Evolutionary conservation across 2,329 filamentous ascomycete genomes (phyloP).

Genomic region (Anisogramma anomala): DNA sequence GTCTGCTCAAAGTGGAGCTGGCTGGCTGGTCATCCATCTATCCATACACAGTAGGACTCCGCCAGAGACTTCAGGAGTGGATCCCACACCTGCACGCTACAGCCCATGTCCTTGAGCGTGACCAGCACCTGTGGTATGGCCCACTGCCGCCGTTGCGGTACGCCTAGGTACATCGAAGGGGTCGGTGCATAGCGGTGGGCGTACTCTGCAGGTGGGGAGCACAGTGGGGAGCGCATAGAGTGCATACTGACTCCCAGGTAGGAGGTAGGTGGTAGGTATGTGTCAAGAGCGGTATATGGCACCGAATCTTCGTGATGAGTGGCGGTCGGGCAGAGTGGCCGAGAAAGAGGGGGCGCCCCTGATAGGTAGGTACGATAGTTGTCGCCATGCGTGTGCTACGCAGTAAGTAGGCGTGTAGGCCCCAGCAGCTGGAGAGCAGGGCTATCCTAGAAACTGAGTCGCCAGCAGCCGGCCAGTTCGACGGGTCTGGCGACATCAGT

Average conservation of each 20-base stretch:
- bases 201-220: too few relatives aligned
- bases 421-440: not conserved
- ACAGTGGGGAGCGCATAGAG: too few relatives aligned
- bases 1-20: not conserved
- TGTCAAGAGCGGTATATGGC: too few relatives aligned
- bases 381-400: too few relatives aligned
- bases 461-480: not conserved
- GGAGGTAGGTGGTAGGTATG: too few relatives aligned
- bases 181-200: not conserved
- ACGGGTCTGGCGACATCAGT: slow-evolving; percentile 7
- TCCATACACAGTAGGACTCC: not conserved
- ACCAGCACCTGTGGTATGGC: not conserved
- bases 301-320: too few relatives aligned
- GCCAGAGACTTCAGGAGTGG: too few relatives aligned
- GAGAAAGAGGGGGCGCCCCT: too few relatives aligned
- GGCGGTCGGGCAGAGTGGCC: too few relatives aligned
- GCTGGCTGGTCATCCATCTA: not conserved
- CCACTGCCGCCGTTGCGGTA: not conserved
- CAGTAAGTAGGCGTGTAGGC: not conserved
- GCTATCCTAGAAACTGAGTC: slow-evolving; percentile 6
- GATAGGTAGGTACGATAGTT: too few relatives aligned
- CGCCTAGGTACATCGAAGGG: not conserved
- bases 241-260: too few relatives aligned
- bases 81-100: not conserved
- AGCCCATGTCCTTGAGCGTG: not conserved